These are phyloP conservation scores for Arbutus unedo DNA, from an alignment of 148 eudicot species.

Conservation along the genomic window DNA sequence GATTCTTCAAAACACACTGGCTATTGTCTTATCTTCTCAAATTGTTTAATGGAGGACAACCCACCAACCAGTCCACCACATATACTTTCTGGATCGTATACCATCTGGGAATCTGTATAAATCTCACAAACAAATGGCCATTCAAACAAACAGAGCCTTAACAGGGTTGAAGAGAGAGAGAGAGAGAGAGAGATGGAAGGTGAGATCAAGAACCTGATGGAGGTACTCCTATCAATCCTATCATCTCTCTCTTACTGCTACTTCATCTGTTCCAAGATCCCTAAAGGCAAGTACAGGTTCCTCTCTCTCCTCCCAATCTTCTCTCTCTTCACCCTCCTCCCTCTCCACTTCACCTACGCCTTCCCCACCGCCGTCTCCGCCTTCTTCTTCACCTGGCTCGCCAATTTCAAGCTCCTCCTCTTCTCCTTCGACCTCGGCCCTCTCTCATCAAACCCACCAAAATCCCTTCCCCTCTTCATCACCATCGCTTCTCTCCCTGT, in stretches of 20 bases:
- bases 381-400: slow-evolving; percentile 63
- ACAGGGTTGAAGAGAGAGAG: too few relatives aligned
- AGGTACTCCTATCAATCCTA: slow-evolving; percentile 29
- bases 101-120: background rate
- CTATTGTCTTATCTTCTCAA: background rate
- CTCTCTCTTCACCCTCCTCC: slow-evolving; percentile 55
- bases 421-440: slow-evolving; percentile 46
- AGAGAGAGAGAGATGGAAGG: slow-evolving; percentile 20
- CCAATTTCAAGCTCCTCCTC: slow-evolving; percentile 62
- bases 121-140: background rate
- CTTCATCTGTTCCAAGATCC: slow-evolving; percentile 47
- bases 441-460: slow-evolving; percentile 16
- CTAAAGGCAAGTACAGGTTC: slow-evolving; percentile 43
- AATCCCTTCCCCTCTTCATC: slow-evolving; percentile 38
- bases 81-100: background rate
- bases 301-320: slow-evolving; percentile 57
- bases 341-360: slow-evolving; percentile 38
- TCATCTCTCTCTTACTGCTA: slow-evolving; percentile 43
- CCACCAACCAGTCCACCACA: background rate
- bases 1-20: too few relatives aligned
- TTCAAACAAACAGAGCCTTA: background rate
- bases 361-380: slow-evolving; percentile 37
- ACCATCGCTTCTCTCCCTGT: slow-evolving; percentile 48
- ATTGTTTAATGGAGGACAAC: background rate
- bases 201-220: slow-evolving; percentile 29